Base-by-base conservation (phyloP, 495 filamentous ascomycete species). In the Hypoxylon trugodes region DNA sequence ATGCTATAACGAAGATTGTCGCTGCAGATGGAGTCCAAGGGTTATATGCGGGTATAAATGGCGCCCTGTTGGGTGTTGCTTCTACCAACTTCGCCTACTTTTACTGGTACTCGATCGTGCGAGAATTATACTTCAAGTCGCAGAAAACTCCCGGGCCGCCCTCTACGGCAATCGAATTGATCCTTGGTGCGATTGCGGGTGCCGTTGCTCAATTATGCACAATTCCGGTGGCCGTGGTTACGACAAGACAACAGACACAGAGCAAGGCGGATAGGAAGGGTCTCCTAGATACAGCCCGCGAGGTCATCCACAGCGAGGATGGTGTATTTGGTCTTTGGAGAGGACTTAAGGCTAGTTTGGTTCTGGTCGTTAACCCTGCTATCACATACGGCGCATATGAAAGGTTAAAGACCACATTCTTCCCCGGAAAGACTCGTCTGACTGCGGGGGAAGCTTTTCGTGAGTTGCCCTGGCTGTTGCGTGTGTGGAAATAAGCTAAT, bases 61-160 rank as follows among this genome's bases (percentile, higher is more conserved):
- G 96, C 13, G 85, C 92, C 5, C 81, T 99, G 8, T 76, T 97
- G 13, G 95, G 95, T 37, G 96, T 98, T 10, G 94, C 92, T 6
- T 97, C 93, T 10, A 98, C 93, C 54, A 99, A 99, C 73, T 99
- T 99, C 71, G 95, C 95, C 59, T 99, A 99, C 77, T 99, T 99
- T 71, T 99, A 98, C 81, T 99, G 95, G 95, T 98, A 99, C 76
- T 93, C 91, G 16, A 74, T 92, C 13, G 92, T 97, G 10, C 89
- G 95, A 37, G 85, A 84, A 9, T 77, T 97, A 32, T 98, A 97
- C 73, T 77, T 93, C 72, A 84, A 86, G 25, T 89, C 85, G 26
- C 82, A 83, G 58, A 85, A 83, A 59, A 57, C 81, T n/a, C 70
- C 83, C 2, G 82, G 79, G 25, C 78, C 87, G 15, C 93, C 93